Evolutionary conservation across 116 monocot species (phyloP).

Genomic region (Papilionanthe hybrid): DNA sequence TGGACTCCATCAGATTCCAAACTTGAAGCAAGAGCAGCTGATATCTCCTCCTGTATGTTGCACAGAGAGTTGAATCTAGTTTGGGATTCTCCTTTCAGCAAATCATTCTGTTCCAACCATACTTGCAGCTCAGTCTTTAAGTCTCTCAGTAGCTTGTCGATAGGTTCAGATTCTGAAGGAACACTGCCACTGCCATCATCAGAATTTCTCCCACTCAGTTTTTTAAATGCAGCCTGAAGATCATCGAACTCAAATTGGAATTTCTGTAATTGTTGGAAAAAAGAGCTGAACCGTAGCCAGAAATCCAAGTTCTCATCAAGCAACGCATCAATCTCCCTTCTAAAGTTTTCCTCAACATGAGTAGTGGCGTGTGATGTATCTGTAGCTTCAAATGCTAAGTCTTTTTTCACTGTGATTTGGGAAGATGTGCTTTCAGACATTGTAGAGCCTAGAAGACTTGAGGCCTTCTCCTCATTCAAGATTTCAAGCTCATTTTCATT

Average conservation of each 20-base stretch:
- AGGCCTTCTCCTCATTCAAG: conserved; percentile 6
- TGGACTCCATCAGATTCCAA: conserved; percentile 12
- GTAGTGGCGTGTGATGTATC: conserved; percentile 13
- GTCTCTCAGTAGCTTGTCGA: conserved; percentile 36
- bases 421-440: conserved; percentile 6
- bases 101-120: conserved; percentile 59
- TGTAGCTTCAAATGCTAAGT: neutral
- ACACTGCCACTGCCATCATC: conserved; percentile 15
- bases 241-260: conserved; percentile 26
- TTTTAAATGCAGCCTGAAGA: conserved; percentile 28
- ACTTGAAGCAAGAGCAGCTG: conserved; percentile 23
- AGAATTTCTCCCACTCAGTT: conserved; percentile 16
- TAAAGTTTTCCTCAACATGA: conserved; percentile 36
- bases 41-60: conserved; percentile 67
- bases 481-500: conserved; percentile 10
- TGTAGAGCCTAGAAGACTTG: neutral
- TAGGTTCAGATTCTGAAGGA: conserved; percentile 16
- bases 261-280: conserved; percentile 33
- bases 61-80: conserved; percentile 49
- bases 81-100: conserved; percentile 49
- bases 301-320: conserved; percentile 52
- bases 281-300: conserved; percentile 44
- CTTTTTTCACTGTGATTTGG: neutral
- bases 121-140: conserved; percentile 48
- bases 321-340: conserved; percentile 40